Conservation (phyloP, 768 basidiomycete species). For the Boletus subparvulus region DNA sequence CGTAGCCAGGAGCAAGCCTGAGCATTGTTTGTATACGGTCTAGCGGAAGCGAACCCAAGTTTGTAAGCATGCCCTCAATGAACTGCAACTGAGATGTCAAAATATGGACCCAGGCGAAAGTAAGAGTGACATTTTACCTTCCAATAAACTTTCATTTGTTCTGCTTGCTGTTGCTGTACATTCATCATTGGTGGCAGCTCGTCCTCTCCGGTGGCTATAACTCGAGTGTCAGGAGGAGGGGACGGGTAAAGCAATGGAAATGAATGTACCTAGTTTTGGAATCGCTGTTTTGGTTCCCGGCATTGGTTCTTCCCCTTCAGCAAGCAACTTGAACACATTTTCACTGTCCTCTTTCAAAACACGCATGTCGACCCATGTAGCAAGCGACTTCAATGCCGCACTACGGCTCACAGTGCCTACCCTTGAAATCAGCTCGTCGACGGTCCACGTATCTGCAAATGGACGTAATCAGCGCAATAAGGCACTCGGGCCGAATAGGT, state of each 20-base stretch:
- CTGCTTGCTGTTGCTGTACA: conserved; percentile 72
- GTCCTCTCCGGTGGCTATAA: conserved; percentile 40
- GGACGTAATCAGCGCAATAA: background rate
- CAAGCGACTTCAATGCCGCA: conserved; percentile 68
- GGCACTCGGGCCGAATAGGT: conserved; percentile 1
- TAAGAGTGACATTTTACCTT: conserved; percentile 49
- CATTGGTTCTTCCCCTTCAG: conserved; percentile 52
- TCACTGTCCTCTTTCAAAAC: conserved; percentile 70
- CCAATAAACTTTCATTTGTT: conserved; percentile 88
- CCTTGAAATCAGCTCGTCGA: conserved; percentile 62
- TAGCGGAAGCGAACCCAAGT: conserved; percentile 70
- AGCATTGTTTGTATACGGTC: conserved; percentile 91
- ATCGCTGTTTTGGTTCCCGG: conserved; percentile 22
- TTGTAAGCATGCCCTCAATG: conserved; percentile 90
- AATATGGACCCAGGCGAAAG: background rate
- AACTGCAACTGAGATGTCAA: conserved; percentile 46
- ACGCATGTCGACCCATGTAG: conserved; percentile 82
- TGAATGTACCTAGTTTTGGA: conserved; percentile 26
- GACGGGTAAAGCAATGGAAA: background rate
- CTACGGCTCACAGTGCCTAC: conserved; percentile 67
- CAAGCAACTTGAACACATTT: conserved; percentile 63
- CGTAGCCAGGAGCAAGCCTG: conserved; percentile 79
- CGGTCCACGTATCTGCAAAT: conserved; percentile 60
- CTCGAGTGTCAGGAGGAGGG: background rate
- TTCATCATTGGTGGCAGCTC: conserved; percentile 50